Percentiles rank a stretch among this genome's conserved stretches.
Conservation (phyloP, 306 rosid species). For the Corylus heterophylla region DNA sequence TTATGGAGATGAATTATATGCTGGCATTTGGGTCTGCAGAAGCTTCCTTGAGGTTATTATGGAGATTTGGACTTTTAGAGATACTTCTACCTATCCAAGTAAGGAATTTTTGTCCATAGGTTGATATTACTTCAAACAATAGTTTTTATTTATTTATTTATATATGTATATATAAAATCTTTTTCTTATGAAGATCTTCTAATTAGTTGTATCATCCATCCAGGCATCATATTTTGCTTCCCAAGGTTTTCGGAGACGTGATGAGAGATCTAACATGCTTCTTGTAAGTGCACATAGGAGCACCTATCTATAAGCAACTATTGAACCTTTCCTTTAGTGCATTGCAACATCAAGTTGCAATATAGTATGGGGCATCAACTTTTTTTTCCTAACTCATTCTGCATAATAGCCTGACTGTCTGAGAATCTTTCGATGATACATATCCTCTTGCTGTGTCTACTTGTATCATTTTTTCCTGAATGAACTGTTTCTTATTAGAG, state of each 20-base stretch:
- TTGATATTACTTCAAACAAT: not conserved
- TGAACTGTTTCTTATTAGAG: not conserved
- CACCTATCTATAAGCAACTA: not conserved
- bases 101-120: not conserved
- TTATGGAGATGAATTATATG: conserved; percentile 88
- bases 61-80: conserved; percentile 86
- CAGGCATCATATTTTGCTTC: conserved; percentile 87
- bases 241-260: conserved; percentile 70
- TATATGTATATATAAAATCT: too few relatives aligned
- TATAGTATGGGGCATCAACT: not conserved
- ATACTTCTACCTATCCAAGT: conserved; percentile 83
- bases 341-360: not conserved
- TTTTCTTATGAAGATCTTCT: conserved; percentile 4
- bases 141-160: conserved; percentile 3
- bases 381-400: not conserved
- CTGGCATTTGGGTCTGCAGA: conserved; percentile 87
- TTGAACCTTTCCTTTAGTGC: not conserved
- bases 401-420: not conserved
- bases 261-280: conserved; percentile 85
- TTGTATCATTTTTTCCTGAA: not conserved
- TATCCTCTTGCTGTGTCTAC: not conserved
- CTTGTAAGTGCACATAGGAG: conserved; percentile 52
- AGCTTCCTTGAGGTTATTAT: conserved; percentile 75
- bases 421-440: not conserved
- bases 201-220: conserved; percentile 34